Conservation (phyloP, 768 basidiomycete genomes). For the Tricholoma bakamatsutake region DNA sequence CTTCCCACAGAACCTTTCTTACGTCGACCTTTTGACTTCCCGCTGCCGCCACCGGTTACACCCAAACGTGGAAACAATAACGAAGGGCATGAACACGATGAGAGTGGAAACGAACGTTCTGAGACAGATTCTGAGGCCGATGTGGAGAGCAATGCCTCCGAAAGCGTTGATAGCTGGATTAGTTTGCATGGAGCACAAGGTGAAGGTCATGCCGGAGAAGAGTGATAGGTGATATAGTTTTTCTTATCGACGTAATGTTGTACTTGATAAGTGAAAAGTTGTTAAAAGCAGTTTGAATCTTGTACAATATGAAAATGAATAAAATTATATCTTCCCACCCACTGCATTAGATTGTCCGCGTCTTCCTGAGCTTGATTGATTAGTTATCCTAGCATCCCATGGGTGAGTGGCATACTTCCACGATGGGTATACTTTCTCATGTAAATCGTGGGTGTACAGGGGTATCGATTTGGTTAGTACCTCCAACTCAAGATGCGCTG, state of each 20-base stretch:
- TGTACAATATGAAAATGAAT: constrained; percentile 1
- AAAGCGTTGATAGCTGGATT: constrained; percentile 64
- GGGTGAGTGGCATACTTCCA: background rate
- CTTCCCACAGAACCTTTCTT: constrained; percentile 44
- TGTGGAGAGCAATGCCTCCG: constrained; percentile 53
- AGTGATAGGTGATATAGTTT: background rate
- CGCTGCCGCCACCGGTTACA: constrained; percentile 25
- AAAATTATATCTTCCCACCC: background rate
- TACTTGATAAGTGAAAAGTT: background rate
- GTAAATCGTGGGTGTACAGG: constrained; percentile 28
- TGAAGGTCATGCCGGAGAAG: background rate
- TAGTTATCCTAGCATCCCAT: background rate
- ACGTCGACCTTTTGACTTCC: constrained; percentile 3
- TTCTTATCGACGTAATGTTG: background rate
- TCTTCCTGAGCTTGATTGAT: background rate
- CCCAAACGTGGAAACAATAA: constrained; percentile 17
- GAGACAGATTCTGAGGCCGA: constrained; percentile 64
- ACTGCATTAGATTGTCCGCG: too few species aligned
- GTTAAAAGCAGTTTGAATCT: background rate
- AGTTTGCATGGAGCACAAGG: constrained; percentile 36
- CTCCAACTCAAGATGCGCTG: constrained; percentile 35
- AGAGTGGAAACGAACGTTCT: constrained; percentile 7
- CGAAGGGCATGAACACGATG: constrained; percentile 6
- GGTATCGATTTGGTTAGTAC: constrained; percentile 67
- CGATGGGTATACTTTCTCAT: background rate